A percentile compares a stretch with the other conserved stretches of the same genome.
These are phyloP conservation scores for Triticum aestivum DNA, from an alignment of 176 grass and related monocot genomes.

Conservation along the genomic window DNA sequence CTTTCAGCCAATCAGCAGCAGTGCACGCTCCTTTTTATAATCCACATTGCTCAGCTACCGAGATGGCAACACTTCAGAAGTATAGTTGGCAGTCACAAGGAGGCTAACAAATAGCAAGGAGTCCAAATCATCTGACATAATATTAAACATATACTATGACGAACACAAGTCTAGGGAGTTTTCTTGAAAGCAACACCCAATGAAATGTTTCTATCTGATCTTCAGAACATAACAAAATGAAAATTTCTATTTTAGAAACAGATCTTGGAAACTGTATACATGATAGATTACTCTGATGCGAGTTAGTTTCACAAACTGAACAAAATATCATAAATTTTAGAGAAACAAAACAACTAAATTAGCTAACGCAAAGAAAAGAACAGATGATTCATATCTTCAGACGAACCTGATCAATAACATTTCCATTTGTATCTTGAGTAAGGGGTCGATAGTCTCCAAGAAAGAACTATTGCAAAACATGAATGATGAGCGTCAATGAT, in stretches of 20 bases:
- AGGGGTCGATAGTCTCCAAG: constrained; percentile 98
- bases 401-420: constrained; percentile 82
- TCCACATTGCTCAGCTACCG: neutral
- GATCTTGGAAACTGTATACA: neutral
- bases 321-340: neutral
- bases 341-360: constrained; percentile 6
- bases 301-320: constrained; percentile 4
- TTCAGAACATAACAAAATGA: constrained; percentile 3
- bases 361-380: neutral
- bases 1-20: constrained; percentile 12
- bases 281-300: neutral
- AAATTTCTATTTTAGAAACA: constrained; percentile 10
- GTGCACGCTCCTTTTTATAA: neutral
- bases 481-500: constrained; percentile 17
- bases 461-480: constrained; percentile 66
- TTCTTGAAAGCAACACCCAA: constrained; percentile 5
- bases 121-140: constrained; percentile 3
- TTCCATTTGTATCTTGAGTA: constrained; percentile 74
- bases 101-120: neutral
- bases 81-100: neutral
- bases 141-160: constrained; percentile 1
- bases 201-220: neutral
- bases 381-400: neutral
- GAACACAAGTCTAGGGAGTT: neutral
- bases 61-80: neutral